phyloP scores from a whole-genome alignment of 371 early-diverging fungal genomes.

The Choanephora cucurbitarum region DNA sequence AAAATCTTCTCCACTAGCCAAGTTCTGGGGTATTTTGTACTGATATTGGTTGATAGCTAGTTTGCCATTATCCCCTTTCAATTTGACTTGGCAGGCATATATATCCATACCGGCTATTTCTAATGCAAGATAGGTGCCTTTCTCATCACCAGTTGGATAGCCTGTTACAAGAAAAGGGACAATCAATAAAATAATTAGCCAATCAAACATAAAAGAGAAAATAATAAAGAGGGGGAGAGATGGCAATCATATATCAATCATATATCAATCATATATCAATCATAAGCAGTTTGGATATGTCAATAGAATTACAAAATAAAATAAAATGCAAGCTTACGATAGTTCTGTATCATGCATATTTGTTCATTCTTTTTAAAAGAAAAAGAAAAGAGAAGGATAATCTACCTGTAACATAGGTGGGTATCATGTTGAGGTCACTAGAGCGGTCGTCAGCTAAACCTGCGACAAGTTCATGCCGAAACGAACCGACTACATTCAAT shows the following conservation, averaged over 20 bases:
- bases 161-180: constrained; percentile 33
- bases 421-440: constrained; percentile 56
- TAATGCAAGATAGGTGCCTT: constrained; percentile 87
- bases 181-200: neutral
- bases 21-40: constrained; percentile 80
- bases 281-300: too few relatives aligned
- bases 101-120: constrained; percentile 88
- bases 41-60: constrained; percentile 58
- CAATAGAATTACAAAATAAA: neutral
- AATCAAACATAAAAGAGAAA: neutral
- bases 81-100: constrained; percentile 51
- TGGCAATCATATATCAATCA: too few relatives aligned
- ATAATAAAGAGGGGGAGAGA: too few relatives aligned
- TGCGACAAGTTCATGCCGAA: constrained; percentile 38
- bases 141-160: constrained; percentile 84
- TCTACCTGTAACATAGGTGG: constrained; percentile 53
- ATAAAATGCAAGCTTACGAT: neutral
- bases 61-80: constrained; percentile 52
- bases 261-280: too few relatives aligned
- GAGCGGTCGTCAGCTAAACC: constrained; percentile 46
- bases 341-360: neutral
- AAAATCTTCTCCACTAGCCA: constrained; percentile 65
- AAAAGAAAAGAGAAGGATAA: neutral
- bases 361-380: neutral
- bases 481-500: constrained; percentile 31